Percentiles rank a stretch among this genome's conserved stretches.
Conservation (phyloP, 306 rosid genomes). For the Dicorynia guianensis region DNA sequence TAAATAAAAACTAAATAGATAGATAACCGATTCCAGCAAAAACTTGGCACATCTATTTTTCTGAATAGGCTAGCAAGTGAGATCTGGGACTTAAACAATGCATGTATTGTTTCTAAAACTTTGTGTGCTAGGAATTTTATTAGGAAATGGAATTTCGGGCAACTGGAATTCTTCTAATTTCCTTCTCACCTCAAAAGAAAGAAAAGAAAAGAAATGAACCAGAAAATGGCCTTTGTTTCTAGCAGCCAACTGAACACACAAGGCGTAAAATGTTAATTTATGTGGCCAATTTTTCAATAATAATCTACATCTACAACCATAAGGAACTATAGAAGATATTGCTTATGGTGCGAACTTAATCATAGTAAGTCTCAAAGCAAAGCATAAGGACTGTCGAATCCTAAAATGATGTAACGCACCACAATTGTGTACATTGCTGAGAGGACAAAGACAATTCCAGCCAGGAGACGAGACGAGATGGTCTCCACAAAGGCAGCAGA, state of each 20-base stretch:
- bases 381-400: conserved; percentile 32
- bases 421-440: conserved; percentile 86
- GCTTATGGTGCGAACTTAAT: neutral
- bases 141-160: conserved; percentile 34
- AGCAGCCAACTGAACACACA: conserved; percentile 1
- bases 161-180: conserved; percentile 8
- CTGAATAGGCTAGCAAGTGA: conserved; percentile 1
- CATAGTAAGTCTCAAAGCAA: conserved; percentile 19
- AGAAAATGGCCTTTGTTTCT: neutral
- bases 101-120: neutral
- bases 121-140: conserved; percentile 19
- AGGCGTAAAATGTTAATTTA: conserved; percentile 6
- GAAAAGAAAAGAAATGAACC: neutral
- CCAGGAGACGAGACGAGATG: conserved; percentile 90
- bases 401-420: conserved; percentile 55
- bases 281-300: conserved; percentile 2
- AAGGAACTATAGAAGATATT: conserved; percentile 13
- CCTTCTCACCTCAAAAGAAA: conserved; percentile 27
- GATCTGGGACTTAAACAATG: neutral
- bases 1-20: neutral
- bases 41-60: conserved; percentile 4
- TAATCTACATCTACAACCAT: conserved; percentile 6
- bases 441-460: conserved; percentile 78
- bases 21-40: conserved; percentile 19
- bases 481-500: conserved; percentile 95